Evolutionary conservation across 495 filamentous ascomycete genomes (phyloP), one percentile per base, ranked within the genome.

Genomic region (Aspergillus sparsus): DNA sequence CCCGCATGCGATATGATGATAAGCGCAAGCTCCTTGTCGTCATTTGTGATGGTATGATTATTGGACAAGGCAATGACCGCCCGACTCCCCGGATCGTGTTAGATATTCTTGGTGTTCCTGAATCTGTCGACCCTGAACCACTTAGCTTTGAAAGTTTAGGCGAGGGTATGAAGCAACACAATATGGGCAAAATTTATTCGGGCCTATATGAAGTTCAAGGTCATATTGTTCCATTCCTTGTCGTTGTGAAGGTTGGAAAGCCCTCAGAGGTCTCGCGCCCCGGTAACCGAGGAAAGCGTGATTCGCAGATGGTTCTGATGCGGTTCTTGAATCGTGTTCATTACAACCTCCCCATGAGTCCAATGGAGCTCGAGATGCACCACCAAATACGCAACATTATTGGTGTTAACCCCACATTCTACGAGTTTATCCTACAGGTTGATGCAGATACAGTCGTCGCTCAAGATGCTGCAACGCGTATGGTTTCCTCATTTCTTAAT

Each of bases 301-400:
- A 99, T 76, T 97, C 94, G 39, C 94, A 99, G 76, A 96, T 98
- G 87, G 78, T 98, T 61, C 77, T 97, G 58, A 97, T 99, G 93
- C 86, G 94, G 59, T 99, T 98, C 85, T 80, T 99, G 66, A 98
- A 98, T 81, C 89, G 94, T 53, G 90, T 99, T 47, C 94, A 98
- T 74, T 96, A 99, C 80, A 96, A 96, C 71, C 76, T 90, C 42
- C 79, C 95, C 13, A 99, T 99, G 94, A 94, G 85, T 65, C 94
- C 94, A 21, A 83, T 99, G 62, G 95, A 99, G 73, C 82, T 99
- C 41, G 94, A 99, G 71, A 97, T 99, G 87, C 90, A 96, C 72
- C 94, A 99, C 68, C 95, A 99, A 68, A 97, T 99, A 67, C 88
- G 92, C 51, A 99, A 99, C 72, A 93, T 99, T 66, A 99, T 99